Base-by-base conservation (phyloP, 768 basidiomycete species). In the Mycena belliarum region DNA sequence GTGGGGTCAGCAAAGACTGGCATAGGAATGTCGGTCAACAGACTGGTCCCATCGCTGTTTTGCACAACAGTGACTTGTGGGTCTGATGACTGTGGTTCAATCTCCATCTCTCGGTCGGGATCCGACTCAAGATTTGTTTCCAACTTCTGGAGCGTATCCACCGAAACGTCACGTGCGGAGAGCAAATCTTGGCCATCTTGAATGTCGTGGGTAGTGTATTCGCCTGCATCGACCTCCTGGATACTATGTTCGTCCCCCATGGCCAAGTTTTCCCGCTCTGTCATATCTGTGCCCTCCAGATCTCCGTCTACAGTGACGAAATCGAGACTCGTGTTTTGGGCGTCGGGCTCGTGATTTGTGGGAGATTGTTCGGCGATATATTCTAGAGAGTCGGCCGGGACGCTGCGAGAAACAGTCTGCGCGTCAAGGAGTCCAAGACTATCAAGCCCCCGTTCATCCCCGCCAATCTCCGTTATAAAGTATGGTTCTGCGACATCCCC, bases 1-100 rank as follows among this genome's bases (percentile, higher is more conserved):
- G 64, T 67, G 25, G 75, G 72, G 61, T 80, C 73, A 8, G 79
- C 78, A 9, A 69, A 72, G 41, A 79, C 62, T 20, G 79, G 79
- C 70, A 77, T 75, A 11, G 77, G 75, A 43, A 70, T 50, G 25
- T 37, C 53, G 20, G 23, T 45, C 23, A 63, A 44, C 20, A 63
- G 51, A n/a, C 58, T 29, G 51, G 26, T 51, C 15, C 2, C 32
- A 26, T 41, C n/a, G 11, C 44, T 33, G 45, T 41, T 26, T 12
- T 37, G 25, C 25, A 26, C 16, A 20, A 41, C 28, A 29, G 45
- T 5, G 24, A 35, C 38, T 37, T 53, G 55, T 1, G 44, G 9
- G 1, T 45, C 44, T 28, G 23, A 8, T 26, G 20, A 23, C 11
- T 6, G 21, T 5, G 11, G 2, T 40, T 37, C 10, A 24, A 23